Percentiles rank a stretch among this genome's conserved stretches.
Conservation (phyloP, 805 yeast species). For the Yamadazyma sp. region DNA sequence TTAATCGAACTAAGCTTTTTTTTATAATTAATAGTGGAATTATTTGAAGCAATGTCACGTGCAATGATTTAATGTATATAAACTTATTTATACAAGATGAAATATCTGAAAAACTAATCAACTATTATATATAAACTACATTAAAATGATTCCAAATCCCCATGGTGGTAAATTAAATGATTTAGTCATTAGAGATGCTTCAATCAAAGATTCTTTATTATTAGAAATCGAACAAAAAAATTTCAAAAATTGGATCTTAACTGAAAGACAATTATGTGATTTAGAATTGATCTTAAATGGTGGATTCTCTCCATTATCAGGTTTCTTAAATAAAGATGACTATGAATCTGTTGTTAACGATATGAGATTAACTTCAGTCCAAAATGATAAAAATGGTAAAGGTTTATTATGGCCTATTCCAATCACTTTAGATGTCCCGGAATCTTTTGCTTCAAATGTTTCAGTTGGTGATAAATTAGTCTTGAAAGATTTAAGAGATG, state of each 20-base stretch:
- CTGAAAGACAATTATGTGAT: conserved; percentile 91
- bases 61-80: conserved; percentile 11
- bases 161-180: conserved; percentile 93
- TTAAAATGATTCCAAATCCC: conserved; percentile 49
- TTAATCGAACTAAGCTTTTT: too few relatives aligned
- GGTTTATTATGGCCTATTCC: conserved; percentile 93
- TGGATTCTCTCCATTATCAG: conserved; percentile 84
- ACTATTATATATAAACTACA: background rate
- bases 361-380: conserved; percentile 59
- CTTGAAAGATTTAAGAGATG: conserved; percentile 79
- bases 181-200: conserved; percentile 75
- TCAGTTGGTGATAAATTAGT: conserved; percentile 61
- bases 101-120: too few relatives aligned
- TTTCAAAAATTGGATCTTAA: conserved; percentile 51
- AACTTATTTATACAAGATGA: too few relatives aligned
- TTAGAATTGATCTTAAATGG: conserved; percentile 88
- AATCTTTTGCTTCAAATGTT: conserved; percentile 40
- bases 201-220: conserved; percentile 52
- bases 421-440: conserved; percentile 76
- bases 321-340: conserved; percentile 65
- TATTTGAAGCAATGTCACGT: conserved; percentile 16
- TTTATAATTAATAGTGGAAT: too few relatives aligned
- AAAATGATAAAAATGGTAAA: conserved; percentile 26
- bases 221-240: conserved; percentile 48
- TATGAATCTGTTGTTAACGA: conserved; percentile 65